Base-by-base conservation (phyloP, 2,329 filamentous ascomycete species). In the Epichloe bromicola region DNA sequence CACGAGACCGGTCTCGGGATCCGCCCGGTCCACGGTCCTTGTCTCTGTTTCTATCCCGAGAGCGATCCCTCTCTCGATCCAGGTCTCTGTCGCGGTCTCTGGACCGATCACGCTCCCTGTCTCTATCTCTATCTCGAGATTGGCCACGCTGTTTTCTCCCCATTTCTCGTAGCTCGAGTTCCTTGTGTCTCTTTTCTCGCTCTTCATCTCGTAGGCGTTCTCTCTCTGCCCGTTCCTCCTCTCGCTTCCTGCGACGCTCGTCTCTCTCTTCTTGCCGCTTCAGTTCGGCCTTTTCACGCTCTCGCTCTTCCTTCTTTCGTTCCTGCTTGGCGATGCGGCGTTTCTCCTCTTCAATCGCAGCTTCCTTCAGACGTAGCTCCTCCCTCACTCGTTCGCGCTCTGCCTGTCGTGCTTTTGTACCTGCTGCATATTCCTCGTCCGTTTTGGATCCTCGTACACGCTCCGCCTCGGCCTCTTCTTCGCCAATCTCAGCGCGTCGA, bases 351-450 rank as follows among this genome's bases (percentile, higher is more conserved):
- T 83, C 75, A 36, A 79, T 76, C 50, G 79, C 76, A 19, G 73
- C 72, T 55, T 83, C 78, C 56, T 79, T 76, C 43, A 72, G 73
- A 49, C 76, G 72, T 17, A 82, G 68, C 57, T 83, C 78, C 45
- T 82, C 76, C 50, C 81, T 74, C 10, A 81, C 70, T 36, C 74
- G 74, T 54, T 83, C 79, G 11, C 85, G 78, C 50, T 82, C 78
- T 8, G 74, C 72, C 36, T 77, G 72, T 47, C 81, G 78, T 6
- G 70, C 71, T 10, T 78, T 75, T 2, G 82, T 83, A 53, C 88
- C 85, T 45, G 75, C 75, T 1, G 78, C 81, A 63, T 89, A 91
- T 46, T 85, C 81, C 51, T 83, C 79, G 57, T 91, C 86, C 1
- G 81, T 85, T 65, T 86, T 89, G 46, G 78, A 72, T 17, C 86